Evolutionary conservation across 1,139 yeast species (phyloP).

Genomic region (Geotrichum europaeum): DNA sequence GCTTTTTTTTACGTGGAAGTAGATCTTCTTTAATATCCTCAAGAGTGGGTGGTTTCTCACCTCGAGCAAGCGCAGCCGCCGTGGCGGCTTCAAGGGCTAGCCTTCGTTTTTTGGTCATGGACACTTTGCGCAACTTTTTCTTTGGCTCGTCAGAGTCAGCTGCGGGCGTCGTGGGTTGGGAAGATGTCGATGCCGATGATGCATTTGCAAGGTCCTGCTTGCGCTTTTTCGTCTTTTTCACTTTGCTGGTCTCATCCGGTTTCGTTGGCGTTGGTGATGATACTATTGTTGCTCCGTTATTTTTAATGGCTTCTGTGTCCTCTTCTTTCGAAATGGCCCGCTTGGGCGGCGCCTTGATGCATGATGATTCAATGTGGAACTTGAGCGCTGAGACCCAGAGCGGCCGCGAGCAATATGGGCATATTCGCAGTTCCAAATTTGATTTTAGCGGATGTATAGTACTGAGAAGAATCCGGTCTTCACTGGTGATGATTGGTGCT

Average conservation of each 20-base stretch:
- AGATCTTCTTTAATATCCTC: slow-evolving; percentile 18
- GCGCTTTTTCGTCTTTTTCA: neutral
- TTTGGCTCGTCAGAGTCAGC: slow-evolving; percentile 1
- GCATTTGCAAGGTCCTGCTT: neutral
- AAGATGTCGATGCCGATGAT: neutral
- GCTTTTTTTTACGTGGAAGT: slow-evolving; percentile 20
- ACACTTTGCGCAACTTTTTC: slow-evolving; percentile 15
- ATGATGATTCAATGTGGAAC: slow-evolving; percentile 24
- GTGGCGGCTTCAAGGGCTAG: slow-evolving; percentile 17
- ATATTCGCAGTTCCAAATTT: slow-evolving; percentile 28
- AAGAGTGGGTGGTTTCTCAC: slow-evolving; percentile 18
- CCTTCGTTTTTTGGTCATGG: slow-evolving; percentile 17
- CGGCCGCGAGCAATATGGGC: slow-evolving; percentile 33
- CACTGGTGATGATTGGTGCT: slow-evolving; percentile 16
- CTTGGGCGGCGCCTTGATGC: slow-evolving; percentile 18
- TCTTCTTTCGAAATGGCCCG: neutral
- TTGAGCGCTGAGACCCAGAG: slow-evolving; percentile 25
- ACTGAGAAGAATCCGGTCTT: slow-evolving; percentile 14
- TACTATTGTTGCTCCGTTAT: neutral
- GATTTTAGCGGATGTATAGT: slow-evolving; percentile 22
- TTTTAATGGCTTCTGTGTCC: neutral
- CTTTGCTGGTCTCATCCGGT: neutral
- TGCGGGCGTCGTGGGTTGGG: neutral
- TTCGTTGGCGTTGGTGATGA: neutral
- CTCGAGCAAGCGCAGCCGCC: slow-evolving; percentile 17